Conservation (phyloP, 2,329 filamentous ascomycete species). For the Lachnellula occidentalis region DNA sequence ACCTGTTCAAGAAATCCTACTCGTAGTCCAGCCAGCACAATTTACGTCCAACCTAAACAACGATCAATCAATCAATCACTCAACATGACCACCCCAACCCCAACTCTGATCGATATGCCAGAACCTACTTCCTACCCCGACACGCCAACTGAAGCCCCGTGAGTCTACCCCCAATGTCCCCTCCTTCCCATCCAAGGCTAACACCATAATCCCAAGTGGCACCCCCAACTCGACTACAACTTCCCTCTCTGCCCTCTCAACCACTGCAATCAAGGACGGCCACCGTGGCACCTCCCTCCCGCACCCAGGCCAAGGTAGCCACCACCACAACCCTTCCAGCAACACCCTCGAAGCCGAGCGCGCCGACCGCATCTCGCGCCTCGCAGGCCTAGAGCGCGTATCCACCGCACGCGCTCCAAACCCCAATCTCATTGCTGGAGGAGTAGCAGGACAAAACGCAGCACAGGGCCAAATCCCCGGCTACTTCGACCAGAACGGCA, state of each 20-base stretch:
- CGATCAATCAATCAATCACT: not conserved
- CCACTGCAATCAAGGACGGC: constrained; percentile 93
- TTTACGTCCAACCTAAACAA: not conserved
- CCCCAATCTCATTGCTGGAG: constrained; percentile 30
- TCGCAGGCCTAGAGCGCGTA: constrained; percentile 85
- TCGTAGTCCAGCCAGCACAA: not conserved
- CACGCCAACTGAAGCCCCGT: constrained; percentile 88
- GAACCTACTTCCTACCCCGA: constrained; percentile 76
- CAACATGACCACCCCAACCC: constrained; percentile 27
- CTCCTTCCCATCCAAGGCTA: constrained; percentile 11
- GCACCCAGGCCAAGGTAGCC: constrained; percentile 48
- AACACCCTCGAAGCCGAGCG: constrained; percentile 85
- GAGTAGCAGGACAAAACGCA: constrained; percentile 23
- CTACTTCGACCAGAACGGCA: constrained; percentile 76
- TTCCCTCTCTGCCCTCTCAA: constrained; percentile 85
- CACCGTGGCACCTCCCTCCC: constrained; percentile 75
- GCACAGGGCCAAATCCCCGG: constrained; percentile 44
- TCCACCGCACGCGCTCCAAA: constrained; percentile 57
- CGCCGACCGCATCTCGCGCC: constrained; percentile 88
- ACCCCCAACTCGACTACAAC: constrained; percentile 91
- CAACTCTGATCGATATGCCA: constrained; percentile 75
- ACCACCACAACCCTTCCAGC: constrained; percentile 55
- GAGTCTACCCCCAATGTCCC: constrained; percentile 37
- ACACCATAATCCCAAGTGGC: constrained; percentile 50
- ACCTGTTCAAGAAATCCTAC: not conserved